A percentile compares a stretch with the other conserved stretches of the same genome.
phyloP scores from a whole-genome alignment of 805 yeast species.

The Kodamaea nitidulidarum region DNA sequence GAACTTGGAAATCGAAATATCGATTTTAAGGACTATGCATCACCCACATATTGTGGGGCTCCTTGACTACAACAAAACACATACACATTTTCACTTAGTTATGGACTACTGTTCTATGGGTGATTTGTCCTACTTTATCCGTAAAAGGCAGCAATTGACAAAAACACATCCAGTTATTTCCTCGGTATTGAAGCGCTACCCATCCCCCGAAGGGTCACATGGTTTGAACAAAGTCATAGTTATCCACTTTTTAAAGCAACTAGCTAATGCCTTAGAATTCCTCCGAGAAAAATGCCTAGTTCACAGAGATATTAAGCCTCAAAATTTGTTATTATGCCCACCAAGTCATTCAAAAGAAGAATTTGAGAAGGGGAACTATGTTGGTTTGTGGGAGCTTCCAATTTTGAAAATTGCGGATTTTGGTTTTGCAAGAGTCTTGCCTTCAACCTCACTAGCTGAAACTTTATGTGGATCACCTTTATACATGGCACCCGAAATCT shows the following conservation, averaged over 20 bases:
- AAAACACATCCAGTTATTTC: conserved; percentile 75
- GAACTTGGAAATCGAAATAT: conserved; percentile 88
- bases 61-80: conserved; percentile 76
- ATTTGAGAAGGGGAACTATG: conserved; percentile 54
- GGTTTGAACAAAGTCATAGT: conserved; percentile 80
- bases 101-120: conserved; percentile 98
- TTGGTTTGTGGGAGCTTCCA: conserved; percentile 86
- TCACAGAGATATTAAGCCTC: conserved; percentile 95
- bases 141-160: conserved; percentile 66
- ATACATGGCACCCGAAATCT: conserved; percentile 97
- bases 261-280: conserved; percentile 79
- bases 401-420: conserved; percentile 92
- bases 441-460: conserved; percentile 91
- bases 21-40: conserved; percentile 78
- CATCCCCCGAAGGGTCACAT: conserved; percentile 70
- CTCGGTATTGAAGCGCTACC: conserved; percentile 73
- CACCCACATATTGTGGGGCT: conserved; percentile 92
- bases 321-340: conserved; percentile 76
- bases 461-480: conserved; percentile 96
- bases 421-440: conserved; percentile 94
- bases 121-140: conserved; percentile 83
- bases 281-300: conserved; percentile 80
- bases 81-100: conserved; percentile 75
- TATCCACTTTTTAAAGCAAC: conserved; percentile 80
- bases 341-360: conserved; percentile 65